A percentile compares a stretch with the other conserved stretches of the same genome.
phyloP scores from a whole-genome alignment of 177 flowering plant species.

The Vitis hybrid region DNA sequence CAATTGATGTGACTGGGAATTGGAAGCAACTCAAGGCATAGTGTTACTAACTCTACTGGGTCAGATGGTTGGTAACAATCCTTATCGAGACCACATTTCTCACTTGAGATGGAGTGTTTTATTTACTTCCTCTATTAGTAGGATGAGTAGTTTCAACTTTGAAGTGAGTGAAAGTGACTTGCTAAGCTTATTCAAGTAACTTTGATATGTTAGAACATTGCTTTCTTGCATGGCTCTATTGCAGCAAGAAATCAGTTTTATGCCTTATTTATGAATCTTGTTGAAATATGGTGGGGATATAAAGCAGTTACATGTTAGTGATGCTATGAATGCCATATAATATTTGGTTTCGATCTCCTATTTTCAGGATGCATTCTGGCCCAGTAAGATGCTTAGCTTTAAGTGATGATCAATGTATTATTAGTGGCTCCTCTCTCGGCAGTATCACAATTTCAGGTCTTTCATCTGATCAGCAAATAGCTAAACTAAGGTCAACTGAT shows the following conservation, averaged over 20 bases:
- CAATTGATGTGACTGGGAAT: neutral
- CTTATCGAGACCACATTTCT: neutral
- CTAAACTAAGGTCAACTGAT: conserved; percentile 41
- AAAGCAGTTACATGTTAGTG: neutral
- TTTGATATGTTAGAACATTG: neutral
- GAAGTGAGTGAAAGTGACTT: neutral
- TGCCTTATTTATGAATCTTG: neutral
- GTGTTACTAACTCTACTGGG: neutral
- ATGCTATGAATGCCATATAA: neutral
- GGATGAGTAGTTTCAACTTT: neutral
- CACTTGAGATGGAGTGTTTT: neutral
- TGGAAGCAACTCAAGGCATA: neutral
- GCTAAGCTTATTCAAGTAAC: too few relatives aligned
- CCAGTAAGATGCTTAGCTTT: conserved; percentile 67
- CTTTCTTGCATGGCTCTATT: neutral
- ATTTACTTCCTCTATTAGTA: neutral
- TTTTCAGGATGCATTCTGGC: conserved; percentile 71
- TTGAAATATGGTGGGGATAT: neutral
- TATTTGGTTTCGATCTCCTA: neutral
- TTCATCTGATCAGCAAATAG: conserved; percentile 56
- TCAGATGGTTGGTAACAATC: neutral
- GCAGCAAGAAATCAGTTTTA: neutral
- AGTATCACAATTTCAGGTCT: conserved; percentile 54
- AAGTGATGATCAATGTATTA: conserved; percentile 63
- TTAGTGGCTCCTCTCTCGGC: conserved; percentile 78